phyloP scores from a whole-genome alignment of 768 basidiomycete species.

The Nevesoporus exiguus region DNA sequence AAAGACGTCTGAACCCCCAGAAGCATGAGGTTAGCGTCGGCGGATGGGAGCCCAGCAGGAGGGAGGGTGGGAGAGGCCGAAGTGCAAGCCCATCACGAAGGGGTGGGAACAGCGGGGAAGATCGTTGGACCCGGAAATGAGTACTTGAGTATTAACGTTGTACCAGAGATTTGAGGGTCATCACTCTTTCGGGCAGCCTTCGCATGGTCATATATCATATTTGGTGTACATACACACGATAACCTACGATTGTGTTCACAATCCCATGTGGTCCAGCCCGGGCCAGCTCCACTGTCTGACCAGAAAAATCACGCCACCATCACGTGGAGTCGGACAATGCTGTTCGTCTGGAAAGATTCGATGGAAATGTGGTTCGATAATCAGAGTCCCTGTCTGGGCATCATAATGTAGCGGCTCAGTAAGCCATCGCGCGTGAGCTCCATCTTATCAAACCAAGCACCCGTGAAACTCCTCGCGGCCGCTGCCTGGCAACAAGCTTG shows the following conservation, averaged over 20 bases:
- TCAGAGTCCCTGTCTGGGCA: conserved; percentile 1
- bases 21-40: conserved; percentile 64
- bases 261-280: neutral
- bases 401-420: neutral
- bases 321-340: too few species aligned
- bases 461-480: conserved; percentile 52
- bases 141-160: neutral
- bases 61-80: conserved; percentile 61
- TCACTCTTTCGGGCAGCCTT: neutral
- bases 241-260: neutral
- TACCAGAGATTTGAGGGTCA: neutral
- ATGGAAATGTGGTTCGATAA: neutral
- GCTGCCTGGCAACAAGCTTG: conserved; percentile 43
- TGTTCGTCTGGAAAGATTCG: neutral
- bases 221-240: neutral
- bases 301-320: too few species aligned
- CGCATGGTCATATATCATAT: neutral
- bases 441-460: conserved; percentile 54
- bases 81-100: conserved; percentile 71
- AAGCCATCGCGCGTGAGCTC: neutral
- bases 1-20: conserved; percentile 69
- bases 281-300: too few species aligned
- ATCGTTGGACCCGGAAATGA: conserved; percentile 70
- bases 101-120: conserved; percentile 66
- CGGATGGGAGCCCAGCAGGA: conserved; percentile 80